Base-by-base conservation (phyloP, 148 eudicot genomes). In the Vaccinium darrowii region DNA sequence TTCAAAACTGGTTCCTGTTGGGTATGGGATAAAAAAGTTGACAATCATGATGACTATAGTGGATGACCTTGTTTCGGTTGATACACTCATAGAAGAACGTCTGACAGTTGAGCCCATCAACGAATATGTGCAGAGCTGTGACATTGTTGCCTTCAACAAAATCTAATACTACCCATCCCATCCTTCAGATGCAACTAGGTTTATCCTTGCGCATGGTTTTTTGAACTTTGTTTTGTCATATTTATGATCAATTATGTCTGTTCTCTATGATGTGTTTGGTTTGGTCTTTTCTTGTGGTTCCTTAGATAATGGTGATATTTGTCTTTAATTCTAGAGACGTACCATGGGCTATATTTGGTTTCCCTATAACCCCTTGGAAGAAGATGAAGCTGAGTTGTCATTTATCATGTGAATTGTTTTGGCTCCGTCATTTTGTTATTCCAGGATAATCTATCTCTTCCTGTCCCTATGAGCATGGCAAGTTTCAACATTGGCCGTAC, bases 81-180 rank as follows among this genome's bases (percentile, higher is more conserved):
- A 96, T 85, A 12, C 83, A 36, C 91, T 96, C 79, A 91, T 96
- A 18, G 99, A 96, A 88, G 99, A 96, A 71, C 56, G 14, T 53
- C 95, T 96, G 62, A 88, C 92, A 0, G 93, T 76, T 5, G 99
- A 96, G 91, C 99, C 99, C 13, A 84, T 86, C 85, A 94, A 87
- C 75, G 99, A 96, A 78, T 86, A 91, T 75, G 91, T 96, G 82
- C 99, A 96, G 91, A 96, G 98, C 83, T 96, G 99, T 76, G 99
- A 96, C 82, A 96, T 96, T 86, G 95, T 88, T 14, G 99, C 99
- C 87, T 96, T 96, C 93, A 96, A 96, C 98, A 96, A 96, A 86
- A 96, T 96, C 77, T 96, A 85, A 91, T 89, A 51, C 50, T 89
- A 52, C 71, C 69, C 36, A 58, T 60, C 33, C 77, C 52, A 12